Conservation (phyloP, 2,329 filamentous ascomycete genomes). For the Xylogone sp. region DNA sequence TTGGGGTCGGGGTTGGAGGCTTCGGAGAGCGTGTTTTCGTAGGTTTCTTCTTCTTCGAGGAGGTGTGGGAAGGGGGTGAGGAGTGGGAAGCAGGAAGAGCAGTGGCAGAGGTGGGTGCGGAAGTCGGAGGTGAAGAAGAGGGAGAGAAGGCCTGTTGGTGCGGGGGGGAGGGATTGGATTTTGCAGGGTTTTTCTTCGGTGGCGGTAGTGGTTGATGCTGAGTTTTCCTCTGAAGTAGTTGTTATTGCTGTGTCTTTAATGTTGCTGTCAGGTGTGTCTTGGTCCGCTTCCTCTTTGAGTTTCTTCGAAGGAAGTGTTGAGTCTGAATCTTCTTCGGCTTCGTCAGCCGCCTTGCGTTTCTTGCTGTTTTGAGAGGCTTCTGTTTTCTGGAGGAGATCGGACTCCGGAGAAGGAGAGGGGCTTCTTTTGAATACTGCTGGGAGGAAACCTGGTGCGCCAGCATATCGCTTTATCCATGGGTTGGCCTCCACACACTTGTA, state of each 20-base stretch:
- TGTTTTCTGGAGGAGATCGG: conserved; percentile 22
- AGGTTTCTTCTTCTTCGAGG: conserved; percentile 89
- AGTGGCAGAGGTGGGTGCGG: conserved; percentile 78
- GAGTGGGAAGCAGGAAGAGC: conserved; percentile 71
- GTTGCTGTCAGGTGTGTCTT: background rate
- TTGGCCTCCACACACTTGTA: conserved; percentile 88
- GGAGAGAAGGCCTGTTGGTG: conserved; percentile 62
- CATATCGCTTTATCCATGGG: conserved; percentile 90
- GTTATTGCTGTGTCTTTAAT: conserved; percentile 3
- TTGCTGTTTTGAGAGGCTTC: conserved; percentile 34
- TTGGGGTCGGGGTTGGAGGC: conserved; percentile 49
- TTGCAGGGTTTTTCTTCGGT: conserved; percentile 47
- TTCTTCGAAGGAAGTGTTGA: conserved; percentile 45
- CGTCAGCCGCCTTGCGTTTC: conserved; percentile 64
- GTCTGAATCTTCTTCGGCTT: conserved; percentile 29
- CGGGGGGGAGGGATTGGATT: conserved; percentile 51
- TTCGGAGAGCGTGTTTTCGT: conserved; percentile 84
- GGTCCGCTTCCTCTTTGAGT: conserved; percentile 37
- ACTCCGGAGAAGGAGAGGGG: conserved; percentile 23
- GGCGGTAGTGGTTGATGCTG: background rate
- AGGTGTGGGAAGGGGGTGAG: conserved; percentile 73
- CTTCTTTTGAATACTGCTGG: conserved; percentile 57
- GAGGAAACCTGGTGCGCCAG: conserved; percentile 75
- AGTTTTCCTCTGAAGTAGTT: background rate
- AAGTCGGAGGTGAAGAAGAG: conserved; percentile 80